Conservation (phyloP, 1,139 yeast genomes). For the Saccharomyces pastorianus region DNA sequence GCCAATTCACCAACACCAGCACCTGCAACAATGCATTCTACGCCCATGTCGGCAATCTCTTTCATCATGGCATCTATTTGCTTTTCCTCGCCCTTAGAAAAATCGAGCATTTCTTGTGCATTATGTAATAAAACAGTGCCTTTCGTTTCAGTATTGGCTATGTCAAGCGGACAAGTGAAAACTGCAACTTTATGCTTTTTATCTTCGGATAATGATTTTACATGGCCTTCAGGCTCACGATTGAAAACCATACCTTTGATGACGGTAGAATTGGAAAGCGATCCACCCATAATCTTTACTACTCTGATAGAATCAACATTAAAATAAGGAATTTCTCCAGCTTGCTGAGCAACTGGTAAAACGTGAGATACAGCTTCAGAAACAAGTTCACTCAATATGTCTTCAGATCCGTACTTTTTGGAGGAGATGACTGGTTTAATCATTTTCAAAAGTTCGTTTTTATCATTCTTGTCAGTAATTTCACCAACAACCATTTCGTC, state of each 20-base stretch:
- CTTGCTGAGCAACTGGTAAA: conserved; percentile 50
- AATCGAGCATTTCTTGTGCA: conserved; percentile 94
- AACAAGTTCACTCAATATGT: conserved; percentile 66
- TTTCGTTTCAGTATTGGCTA: conserved; percentile 90
- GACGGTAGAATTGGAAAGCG: conserved; percentile 66
- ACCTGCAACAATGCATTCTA: conserved; percentile 85
- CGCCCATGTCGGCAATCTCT: conserved; percentile 78
- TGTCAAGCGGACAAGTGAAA: conserved; percentile 89
- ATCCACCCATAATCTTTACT: conserved; percentile 91
- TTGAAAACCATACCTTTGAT: conserved; percentile 98
- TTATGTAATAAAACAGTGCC: conserved; percentile 93
- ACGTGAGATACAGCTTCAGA: conserved; percentile 78
- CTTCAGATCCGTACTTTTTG: conserved; percentile 87
- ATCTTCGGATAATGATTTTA: conserved; percentile 46
- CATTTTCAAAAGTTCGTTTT: conserved; percentile 59
- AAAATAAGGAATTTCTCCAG: conserved; percentile 42
- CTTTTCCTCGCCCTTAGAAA: conserved; percentile 91
- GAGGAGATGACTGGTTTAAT: conserved; percentile 85
- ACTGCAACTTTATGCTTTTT: conserved; percentile 78
- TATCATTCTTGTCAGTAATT: conserved; percentile 49
- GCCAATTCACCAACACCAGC: conserved; percentile 90
- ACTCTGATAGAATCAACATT: conserved; percentile 91
- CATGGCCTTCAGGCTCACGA: conserved; percentile 86
- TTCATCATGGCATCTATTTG: conserved; percentile 83
- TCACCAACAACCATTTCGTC: conserved; percentile 58